A percentile compares a stretch with the other conserved stretches of the same genome.
Evolutionary conservation across 108 stramenopile genomes (phyloP).

Genomic region (Hondaea fermentalgiana): DNA sequence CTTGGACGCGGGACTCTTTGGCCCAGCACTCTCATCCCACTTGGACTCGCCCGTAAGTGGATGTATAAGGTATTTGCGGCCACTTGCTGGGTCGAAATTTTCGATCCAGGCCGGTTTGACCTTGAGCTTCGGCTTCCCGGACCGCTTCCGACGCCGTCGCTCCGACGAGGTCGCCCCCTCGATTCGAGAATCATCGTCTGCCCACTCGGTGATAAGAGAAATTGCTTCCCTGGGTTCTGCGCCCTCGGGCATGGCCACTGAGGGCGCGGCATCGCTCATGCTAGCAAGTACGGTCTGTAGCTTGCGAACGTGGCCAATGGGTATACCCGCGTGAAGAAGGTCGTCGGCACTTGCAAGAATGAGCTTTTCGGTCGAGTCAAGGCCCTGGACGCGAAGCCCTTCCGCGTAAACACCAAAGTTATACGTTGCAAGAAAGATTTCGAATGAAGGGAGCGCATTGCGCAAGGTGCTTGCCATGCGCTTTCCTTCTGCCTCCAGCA

Average conservation of each 20-base stretch:
- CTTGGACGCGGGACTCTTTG: too few relatives aligned
- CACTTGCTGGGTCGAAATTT: background rate
- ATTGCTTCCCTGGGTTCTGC: background rate
- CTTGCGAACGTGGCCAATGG: background rate
- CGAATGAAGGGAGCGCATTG: background rate
- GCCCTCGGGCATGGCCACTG: background rate
- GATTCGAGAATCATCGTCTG: background rate
- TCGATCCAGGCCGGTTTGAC: background rate
- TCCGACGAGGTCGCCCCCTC: background rate
- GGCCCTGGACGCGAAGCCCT: background rate
- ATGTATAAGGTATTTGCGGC: background rate
- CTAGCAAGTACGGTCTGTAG: background rate
- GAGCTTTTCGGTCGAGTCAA: slow-evolving; percentile 14
- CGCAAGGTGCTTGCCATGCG: background rate
- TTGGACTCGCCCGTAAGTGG: background rate
- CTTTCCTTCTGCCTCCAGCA: background rate
- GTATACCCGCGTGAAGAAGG: background rate
- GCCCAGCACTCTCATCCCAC: background rate
- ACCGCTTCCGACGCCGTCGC: background rate
- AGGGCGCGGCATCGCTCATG: background rate
- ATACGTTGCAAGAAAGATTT: background rate
- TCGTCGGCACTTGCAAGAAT: background rate
- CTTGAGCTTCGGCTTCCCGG: background rate
- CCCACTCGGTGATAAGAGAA: background rate
- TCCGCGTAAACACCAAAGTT: background rate